phyloP scores from a whole-genome alignment of 495 filamentous ascomycete genomes.

The Hypoxylon fragiforme region DNA sequence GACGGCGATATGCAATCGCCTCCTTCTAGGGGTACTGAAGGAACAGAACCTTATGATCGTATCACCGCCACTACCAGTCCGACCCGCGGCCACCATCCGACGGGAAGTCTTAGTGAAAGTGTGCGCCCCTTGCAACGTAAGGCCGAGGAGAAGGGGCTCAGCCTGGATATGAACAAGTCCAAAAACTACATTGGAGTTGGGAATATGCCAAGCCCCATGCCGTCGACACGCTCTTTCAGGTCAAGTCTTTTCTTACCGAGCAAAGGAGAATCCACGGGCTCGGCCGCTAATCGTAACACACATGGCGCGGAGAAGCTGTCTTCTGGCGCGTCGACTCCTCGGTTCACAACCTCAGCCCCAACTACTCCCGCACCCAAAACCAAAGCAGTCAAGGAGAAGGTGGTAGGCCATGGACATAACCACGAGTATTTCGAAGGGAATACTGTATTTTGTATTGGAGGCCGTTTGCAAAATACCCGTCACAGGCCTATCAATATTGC shows the following conservation, averaged over 20 bases:
- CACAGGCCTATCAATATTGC: conserved; percentile 90
- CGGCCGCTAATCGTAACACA: conserved; percentile 55
- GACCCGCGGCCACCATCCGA: conserved; percentile 63
- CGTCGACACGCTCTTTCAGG: conserved; percentile 73
- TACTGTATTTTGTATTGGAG: conserved; percentile 83
- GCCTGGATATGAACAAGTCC: conserved; percentile 59
- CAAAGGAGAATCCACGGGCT: conserved; percentile 49
- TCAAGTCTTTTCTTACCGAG: conserved; percentile 65
- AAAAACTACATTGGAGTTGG: conserved; percentile 49
- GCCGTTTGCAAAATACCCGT: conserved; percentile 82
- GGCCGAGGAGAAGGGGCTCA: conserved; percentile 55
- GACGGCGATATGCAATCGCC: conserved; percentile 61
- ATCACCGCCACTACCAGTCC: conserved; percentile 76
- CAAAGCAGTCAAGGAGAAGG: conserved; percentile 34
- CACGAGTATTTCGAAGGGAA: conserved; percentile 93
- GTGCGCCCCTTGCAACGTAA: conserved; percentile 69
- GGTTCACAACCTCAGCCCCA: conserved; percentile 45
- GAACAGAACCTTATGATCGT: conserved; percentile 67
- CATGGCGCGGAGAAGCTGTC: conserved; percentile 75
- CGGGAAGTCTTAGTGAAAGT: conserved; percentile 72
- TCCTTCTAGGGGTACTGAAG: conserved; percentile 77
- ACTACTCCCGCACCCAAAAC: conserved; percentile 31
- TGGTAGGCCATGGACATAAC: conserved; percentile 65
- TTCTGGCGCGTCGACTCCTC: conserved; percentile 74
- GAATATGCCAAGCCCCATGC: conserved; percentile 57